Percentiles rank a stretch among this genome's conserved stretches.
These are phyloP conservation scores for Penicillium subrubescens DNA, from an alignment of 495 filamentous ascomycete genomes.

Conservation along the genomic window DNA sequence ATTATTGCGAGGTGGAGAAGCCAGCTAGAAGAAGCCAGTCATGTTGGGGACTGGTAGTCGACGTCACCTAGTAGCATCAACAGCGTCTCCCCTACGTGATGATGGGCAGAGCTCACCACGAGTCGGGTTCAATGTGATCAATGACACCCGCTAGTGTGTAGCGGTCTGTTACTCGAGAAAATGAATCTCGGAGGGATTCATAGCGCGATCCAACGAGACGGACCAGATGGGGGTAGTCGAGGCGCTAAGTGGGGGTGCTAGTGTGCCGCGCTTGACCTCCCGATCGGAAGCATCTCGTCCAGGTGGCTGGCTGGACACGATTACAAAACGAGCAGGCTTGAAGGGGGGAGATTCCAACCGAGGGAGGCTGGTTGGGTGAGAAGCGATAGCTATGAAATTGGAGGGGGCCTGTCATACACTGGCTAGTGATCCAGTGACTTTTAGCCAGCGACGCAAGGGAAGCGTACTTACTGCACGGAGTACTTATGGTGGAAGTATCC, in stretches of 20 bases:
- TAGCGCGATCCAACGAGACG: slow-evolving; percentile 20
- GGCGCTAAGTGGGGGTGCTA: slow-evolving; percentile 16
- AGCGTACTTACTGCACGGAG: neutral
- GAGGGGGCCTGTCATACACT: slow-evolving; percentile 13
- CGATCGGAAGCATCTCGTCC: slow-evolving; percentile 5
- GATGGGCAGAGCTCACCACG: neutral
- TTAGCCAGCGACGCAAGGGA: slow-evolving; percentile 8
- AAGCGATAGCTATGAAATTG: neutral
- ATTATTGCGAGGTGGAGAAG: neutral
- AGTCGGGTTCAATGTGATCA: neutral
- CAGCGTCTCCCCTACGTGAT: neutral
- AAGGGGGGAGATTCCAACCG: neutral
- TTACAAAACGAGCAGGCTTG: slow-evolving; percentile 12
- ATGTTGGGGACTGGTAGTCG: neutral
- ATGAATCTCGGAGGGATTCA: slow-evolving; percentile 19
- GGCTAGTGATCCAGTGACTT: neutral
- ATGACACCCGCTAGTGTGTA: slow-evolving; percentile 5
- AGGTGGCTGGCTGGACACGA: slow-evolving; percentile 25
- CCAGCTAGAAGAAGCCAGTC: too few species aligned
- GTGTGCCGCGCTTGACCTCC: slow-evolving; percentile 6
- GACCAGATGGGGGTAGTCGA: slow-evolving; percentile 8
- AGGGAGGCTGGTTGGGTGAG: neutral
- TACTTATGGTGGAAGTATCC: neutral
- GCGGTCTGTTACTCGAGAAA: slow-evolving; percentile 24
- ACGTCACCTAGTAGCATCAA: slow-evolving; percentile 3